Evolutionary conservation across 495 filamentous ascomycete genomes (phyloP).

Genomic region (Xylaria telfairii): DNA sequence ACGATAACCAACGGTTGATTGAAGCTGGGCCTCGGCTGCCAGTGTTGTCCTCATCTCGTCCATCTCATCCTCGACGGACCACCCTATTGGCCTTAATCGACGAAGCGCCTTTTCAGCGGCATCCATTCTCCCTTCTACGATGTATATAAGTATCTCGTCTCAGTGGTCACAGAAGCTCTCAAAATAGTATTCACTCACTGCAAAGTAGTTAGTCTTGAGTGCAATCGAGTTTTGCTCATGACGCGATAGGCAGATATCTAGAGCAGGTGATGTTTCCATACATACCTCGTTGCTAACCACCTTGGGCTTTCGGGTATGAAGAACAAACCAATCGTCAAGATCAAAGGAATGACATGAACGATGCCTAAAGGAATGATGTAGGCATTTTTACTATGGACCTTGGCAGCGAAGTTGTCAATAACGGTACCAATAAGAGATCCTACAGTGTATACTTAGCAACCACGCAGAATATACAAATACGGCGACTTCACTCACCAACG

Average conservation of each 20-base stretch:
- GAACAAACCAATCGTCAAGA: slow-evolving; percentile 58
- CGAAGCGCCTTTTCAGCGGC: slow-evolving; percentile 54
- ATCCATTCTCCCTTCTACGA: slow-evolving; percentile 50
- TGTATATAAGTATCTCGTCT: not conserved
- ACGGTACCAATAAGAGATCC: slow-evolving; percentile 63
- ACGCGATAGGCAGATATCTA: not conserved
- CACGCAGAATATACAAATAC: not conserved
- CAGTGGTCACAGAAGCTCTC: not conserved
- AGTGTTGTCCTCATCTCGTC: slow-evolving; percentile 61
- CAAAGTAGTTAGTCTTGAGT: not conserved
- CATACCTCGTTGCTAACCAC: slow-evolving; percentile 57
- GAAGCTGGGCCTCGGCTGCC: slow-evolving; percentile 54
- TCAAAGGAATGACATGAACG: slow-evolving; percentile 61
- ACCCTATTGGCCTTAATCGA: slow-evolving; percentile 52
- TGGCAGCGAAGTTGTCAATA: slow-evolving; percentile 64
- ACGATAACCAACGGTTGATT: slow-evolving; percentile 46
- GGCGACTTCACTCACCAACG: slow-evolving; percentile 36
- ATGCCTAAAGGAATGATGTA: slow-evolving; percentile 67
- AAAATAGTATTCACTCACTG: slow-evolving; percentile 1
- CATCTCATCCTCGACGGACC: slow-evolving; percentile 55
- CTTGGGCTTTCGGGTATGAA: slow-evolving; percentile 70
- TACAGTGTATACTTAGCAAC: slow-evolving; percentile 11
- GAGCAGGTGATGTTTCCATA: not conserved
- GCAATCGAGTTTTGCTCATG: not conserved
- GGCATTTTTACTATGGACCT: slow-evolving; percentile 50